phyloP scores from a whole-genome alignment of 2,329 filamentous ascomycete species.

The Pseudogymnoascus sp. region DNA sequence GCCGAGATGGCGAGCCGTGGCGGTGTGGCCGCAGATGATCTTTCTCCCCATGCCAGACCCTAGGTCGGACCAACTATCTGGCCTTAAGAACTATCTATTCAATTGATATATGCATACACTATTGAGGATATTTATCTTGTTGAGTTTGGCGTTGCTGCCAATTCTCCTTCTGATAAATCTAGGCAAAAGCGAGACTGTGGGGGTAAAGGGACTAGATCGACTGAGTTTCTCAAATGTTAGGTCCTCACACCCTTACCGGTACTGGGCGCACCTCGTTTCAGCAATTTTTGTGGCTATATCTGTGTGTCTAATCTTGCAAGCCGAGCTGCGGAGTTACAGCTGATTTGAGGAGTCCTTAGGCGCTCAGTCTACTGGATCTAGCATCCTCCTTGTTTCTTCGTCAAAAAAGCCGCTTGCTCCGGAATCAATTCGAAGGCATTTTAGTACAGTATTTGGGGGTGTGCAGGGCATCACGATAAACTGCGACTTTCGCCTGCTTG shows the following conservation, averaged over 20 bases:
- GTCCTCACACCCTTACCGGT: slow-evolving; percentile 51
- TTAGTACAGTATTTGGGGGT: slow-evolving; percentile 87
- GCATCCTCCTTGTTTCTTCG: slow-evolving; percentile 75
- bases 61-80: slow-evolving; percentile 5
- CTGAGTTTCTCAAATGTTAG: slow-evolving; percentile 77
- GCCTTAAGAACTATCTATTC: slow-evolving; percentile 79
- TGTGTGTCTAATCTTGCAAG: slow-evolving; percentile 71
- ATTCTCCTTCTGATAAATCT: slow-evolving; percentile 79
- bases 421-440: slow-evolving; percentile 68
- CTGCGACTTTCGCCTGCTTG: slow-evolving; percentile 68
- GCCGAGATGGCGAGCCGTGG: slow-evolving; percentile 11
- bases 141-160: slow-evolving; percentile 65
- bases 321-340: not conserved
- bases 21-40: slow-evolving; percentile 9
- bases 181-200: slow-evolving; percentile 49
- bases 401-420: slow-evolving; percentile 78
- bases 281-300: slow-evolving; percentile 67
- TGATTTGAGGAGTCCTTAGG: slow-evolving; percentile 80
- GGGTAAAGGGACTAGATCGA: slow-evolving; percentile 61
- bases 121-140: slow-evolving; percentile 79
- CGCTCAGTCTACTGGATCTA: slow-evolving; percentile 61
- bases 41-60: slow-evolving; percentile 12
- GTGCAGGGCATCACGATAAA: slow-evolving; percentile 92
- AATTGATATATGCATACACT: slow-evolving; percentile 75
- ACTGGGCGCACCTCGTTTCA: slow-evolving; percentile 73